Conservation (phyloP, 108 stramenopile species). For the Mediolabrus comicus region DNA sequence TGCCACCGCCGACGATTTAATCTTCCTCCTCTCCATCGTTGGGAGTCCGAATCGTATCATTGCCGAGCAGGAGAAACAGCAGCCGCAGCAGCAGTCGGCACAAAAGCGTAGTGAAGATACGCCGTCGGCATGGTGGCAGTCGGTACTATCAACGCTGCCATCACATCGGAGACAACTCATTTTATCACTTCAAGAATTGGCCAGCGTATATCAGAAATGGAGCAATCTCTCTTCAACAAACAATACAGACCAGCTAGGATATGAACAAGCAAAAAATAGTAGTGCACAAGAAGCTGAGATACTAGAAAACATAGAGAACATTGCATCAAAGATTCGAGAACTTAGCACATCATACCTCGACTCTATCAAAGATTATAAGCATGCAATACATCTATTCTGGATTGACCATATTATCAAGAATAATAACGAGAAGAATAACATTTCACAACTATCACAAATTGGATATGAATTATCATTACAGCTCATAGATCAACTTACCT, state of each 20-base stretch:
- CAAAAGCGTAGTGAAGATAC: no score
- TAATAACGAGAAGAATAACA: neutral
- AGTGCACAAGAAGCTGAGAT: neutral
- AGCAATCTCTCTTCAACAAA: neutral
- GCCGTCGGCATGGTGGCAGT: slow-evolving; percentile 2
- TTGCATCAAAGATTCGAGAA: neutral
- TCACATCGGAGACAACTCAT: neutral
- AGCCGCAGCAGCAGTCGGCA: neutral
- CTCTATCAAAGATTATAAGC: neutral
- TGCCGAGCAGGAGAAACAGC: neutral
- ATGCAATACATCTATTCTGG: neutral
- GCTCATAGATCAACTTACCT: slow-evolving; percentile 17
- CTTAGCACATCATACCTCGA: neutral
- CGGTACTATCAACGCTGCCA: neutral
- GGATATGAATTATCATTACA: slow-evolving; percentile 19
- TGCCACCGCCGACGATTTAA: slow-evolving; percentile 22
- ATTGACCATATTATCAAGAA: neutral
- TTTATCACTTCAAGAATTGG: neutral
- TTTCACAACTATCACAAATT: slow-evolving; percentile 9
- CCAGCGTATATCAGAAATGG: neutral
- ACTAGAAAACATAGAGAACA: neutral
- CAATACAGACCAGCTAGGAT: neutral
- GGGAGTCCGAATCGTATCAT: slow-evolving; percentile 3
- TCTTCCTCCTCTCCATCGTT: slow-evolving; percentile 30
- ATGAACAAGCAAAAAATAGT: neutral